Evolutionary conservation across 2,329 filamentous ascomycete genomes (phyloP).

Genomic region (Curvularia verruculosa): DNA sequence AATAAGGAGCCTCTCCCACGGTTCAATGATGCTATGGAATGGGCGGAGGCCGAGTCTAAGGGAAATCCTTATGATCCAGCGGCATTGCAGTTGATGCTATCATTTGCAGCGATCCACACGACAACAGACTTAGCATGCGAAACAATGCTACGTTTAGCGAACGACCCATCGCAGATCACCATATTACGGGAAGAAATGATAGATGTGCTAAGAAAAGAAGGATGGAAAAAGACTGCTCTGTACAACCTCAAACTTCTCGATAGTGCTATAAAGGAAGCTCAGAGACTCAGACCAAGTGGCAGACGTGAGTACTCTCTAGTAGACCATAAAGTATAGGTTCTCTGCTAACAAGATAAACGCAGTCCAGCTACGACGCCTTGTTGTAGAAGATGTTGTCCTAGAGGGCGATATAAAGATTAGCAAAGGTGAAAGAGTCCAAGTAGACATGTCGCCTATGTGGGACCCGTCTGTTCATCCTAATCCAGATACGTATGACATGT

Average conservation of each 20-base stretch:
- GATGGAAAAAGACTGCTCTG: neutral
- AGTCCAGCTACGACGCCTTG: no score
- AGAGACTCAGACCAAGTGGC: no score
- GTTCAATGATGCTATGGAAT: neutral
- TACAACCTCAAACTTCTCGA: neutral
- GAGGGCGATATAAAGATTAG: no score
- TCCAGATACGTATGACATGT: no score
- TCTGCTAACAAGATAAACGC: no score
- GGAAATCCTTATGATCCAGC: neutral
- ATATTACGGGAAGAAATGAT: neutral
- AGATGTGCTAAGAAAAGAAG: neutral
- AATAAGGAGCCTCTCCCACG: neutral
- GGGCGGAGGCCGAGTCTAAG: neutral
- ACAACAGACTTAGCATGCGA: neutral
- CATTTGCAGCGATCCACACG: conserved; percentile 2
- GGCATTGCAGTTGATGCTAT: neutral
- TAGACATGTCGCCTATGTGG: no score
- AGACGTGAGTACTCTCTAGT: no score
- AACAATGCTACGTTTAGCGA: neutral
- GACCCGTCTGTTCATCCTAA: no score
- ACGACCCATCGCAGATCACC: neutral
- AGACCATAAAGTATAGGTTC: no score
- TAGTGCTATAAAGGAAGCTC: no score
- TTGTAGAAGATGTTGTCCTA: no score
- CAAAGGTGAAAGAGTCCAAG: no score